A percentile compares a stretch with the other conserved stretches of the same genome.
Conservation (phyloP, 805 yeast genomes). For the Phaffomyces opuntiae region DNA sequence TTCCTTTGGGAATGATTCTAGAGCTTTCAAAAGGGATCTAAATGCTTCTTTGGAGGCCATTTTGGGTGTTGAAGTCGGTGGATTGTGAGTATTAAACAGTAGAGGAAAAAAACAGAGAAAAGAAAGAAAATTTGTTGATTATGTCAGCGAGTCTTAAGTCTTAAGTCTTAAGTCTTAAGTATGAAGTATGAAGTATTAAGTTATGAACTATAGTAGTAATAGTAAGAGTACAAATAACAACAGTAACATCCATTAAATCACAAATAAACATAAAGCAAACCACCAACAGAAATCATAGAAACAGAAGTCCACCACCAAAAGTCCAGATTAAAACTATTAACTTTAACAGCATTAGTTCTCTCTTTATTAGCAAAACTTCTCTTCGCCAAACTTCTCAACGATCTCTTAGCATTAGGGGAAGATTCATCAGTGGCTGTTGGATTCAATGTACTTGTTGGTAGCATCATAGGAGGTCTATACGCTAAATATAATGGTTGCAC, state of each 20-base stretch:
- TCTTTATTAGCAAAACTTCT: slow-evolving; percentile 75
- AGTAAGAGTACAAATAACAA: no score
- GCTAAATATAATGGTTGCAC: slow-evolving; percentile 88
- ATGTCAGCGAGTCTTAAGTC: background rate
- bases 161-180: no score
- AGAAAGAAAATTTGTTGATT: background rate
- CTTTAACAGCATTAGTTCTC: slow-evolving; percentile 64
- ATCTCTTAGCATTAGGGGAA: slow-evolving; percentile 31
- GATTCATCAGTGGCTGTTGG: slow-evolving; percentile 47
- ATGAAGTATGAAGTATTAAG: no score
- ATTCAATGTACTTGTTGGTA: slow-evolving; percentile 86
- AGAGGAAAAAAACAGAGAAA: background rate
- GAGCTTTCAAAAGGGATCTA: slow-evolving; percentile 46
- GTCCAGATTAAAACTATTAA: slow-evolving; percentile 33
- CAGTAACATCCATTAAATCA: background rate
- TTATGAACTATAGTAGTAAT: no score
- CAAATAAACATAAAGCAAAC: slow-evolving; percentile 27
- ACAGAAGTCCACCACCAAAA: slow-evolving; percentile 51
- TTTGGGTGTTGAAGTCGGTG: background rate
- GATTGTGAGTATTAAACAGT: background rate
- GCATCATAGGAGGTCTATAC: slow-evolving; percentile 91
- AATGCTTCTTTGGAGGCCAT: slow-evolving; percentile 38
- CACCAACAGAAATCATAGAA: slow-evolving; percentile 34
- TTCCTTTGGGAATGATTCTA: slow-evolving; percentile 64
- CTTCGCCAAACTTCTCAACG: slow-evolving; percentile 41